A percentile compares a stretch with the other conserved stretches of the same genome.
These are phyloP conservation scores for Zoysia pacifica DNA, from an alignment of 176 grass and related monocot species.

Conservation along the genomic window DNA sequence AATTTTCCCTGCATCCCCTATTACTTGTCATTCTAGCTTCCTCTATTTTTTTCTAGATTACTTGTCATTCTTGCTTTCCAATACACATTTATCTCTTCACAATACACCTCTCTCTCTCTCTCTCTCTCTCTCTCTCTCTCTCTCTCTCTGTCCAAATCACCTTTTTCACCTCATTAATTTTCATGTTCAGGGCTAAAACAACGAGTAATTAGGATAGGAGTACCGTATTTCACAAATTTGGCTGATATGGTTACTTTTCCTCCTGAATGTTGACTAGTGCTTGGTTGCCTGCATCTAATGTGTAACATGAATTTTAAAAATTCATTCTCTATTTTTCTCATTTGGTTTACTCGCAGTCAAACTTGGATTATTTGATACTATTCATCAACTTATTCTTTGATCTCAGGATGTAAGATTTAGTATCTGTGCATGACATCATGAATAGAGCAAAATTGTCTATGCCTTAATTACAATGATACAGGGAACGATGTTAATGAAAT, in stretches of 20 bases:
- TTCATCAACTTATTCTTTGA: constrained; percentile 14
- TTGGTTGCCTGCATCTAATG: background rate
- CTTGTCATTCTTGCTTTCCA: too few relatives aligned
- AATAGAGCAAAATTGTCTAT: constrained; percentile 7
- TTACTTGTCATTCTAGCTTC: too few relatives aligned
- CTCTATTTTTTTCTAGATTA: too few relatives aligned
- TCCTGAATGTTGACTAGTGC: background rate
- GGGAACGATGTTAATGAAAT: background rate
- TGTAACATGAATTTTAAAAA: background rate
- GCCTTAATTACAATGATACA: constrained; percentile 4
- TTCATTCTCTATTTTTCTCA: background rate
- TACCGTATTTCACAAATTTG: too few relatives aligned
- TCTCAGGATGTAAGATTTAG: background rate
- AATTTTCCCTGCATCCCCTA: background rate
- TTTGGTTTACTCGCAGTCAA: background rate
- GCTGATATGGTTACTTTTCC: background rate
- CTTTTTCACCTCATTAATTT: too few relatives aligned
- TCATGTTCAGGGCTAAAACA: too few relatives aligned
- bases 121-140: too few relatives aligned
- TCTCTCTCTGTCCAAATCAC: too few relatives aligned
- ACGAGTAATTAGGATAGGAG: too few relatives aligned
- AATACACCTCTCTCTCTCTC: too few relatives aligned
- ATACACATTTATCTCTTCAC: too few relatives aligned
- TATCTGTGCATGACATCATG: background rate
- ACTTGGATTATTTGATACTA: background rate